Percentiles rank a stretch among this genome's conserved stretches.
Evolutionary conservation across 1,139 yeast species (phyloP).

Genomic region (Saccharomycopsis hybrid): DNA sequence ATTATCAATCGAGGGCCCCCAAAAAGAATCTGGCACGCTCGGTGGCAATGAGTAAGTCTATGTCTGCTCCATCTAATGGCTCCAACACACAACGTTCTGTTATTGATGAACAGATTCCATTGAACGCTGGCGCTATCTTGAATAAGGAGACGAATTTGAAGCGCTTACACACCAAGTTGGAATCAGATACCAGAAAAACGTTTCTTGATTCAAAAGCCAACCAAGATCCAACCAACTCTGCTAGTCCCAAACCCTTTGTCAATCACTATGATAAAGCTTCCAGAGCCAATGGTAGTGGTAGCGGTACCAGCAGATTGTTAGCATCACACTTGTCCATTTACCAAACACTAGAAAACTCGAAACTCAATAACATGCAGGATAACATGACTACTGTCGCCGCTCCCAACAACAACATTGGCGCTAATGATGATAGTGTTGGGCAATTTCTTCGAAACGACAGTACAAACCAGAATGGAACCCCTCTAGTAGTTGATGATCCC

Average conservation of each 20-base stretch:
- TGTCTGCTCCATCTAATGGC: background rate
- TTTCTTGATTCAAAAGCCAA: too few relatives aligned
- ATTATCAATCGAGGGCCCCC: background rate
- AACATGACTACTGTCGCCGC: background rate
- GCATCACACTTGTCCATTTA: conserved; percentile 20
- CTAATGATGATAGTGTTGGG: background rate
- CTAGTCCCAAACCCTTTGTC: too few relatives aligned
- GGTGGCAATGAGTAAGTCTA: background rate
- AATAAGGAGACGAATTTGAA: conserved; percentile 4
- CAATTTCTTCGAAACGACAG: background rate
- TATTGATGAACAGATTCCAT: background rate
- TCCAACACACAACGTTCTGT: too few relatives aligned
- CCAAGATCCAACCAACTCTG: too few relatives aligned
- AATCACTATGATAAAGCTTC: too few relatives aligned
- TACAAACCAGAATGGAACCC: too few relatives aligned
- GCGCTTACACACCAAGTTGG: conserved; percentile 11
- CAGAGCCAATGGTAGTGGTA: too few relatives aligned
- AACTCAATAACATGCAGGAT: conserved; percentile 9
- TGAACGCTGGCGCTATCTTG: background rate
- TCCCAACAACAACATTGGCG: background rate
- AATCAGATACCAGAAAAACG: background rate
- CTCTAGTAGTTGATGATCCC: too few relatives aligned
- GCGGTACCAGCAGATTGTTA: conserved; percentile 14
- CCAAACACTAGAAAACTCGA: conserved; percentile 18
- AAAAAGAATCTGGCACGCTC: background rate